Base-by-base conservation (phyloP, 345 rosid species). In the Erysimum cheiranthoides region DNA sequence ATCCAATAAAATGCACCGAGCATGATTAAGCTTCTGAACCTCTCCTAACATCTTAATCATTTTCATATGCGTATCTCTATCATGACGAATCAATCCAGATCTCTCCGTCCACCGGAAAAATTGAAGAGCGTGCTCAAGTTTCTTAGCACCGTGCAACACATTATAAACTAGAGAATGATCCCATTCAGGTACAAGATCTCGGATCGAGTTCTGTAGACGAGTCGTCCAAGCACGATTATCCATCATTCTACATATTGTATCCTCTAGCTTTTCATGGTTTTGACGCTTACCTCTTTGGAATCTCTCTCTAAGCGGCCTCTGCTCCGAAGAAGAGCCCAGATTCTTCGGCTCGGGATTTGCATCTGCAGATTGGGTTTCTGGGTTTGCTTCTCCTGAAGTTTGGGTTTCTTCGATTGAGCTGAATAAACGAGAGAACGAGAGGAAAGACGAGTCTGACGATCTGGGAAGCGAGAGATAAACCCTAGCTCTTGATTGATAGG, bases 31-130 rank as follows among this genome's bases (percentile, higher is more conserved):
- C 87, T 88, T 93, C 1, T 82, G 79, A 28, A 82, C 91, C 61
- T 85, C 67, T n/a, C 98, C 94, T 6, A 93, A 40, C 61, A 88
- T 88, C 86, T 90, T 83, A 64, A 93, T 87, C 42, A 91, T 91
- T 80, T 89, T 90, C 89, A 86, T 66, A 61, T 89, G 89, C 5
- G 89, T 88, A 50, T 86, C 89, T 28, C 86, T 85, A 79, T 91
- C 90, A 53, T 93, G 98, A 27, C 75, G 75, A 73, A 91, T 82
- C 81, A 91, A 79, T 10, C 94, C 94, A 13, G 96, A 76, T 71
- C 98, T 92, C 81, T 93, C 96, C 5, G 93, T 86, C 98, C 96
- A 93, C 53, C 98, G 80, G 74, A 89, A 93, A 85, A 93, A 93
- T 70, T 93, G 98, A 74, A 93, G 96, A 45, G 96, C 98, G 40